phyloP scores from a whole-genome alignment of 768 basidiomycete genomes.

The Podaxis sp. region DNA sequence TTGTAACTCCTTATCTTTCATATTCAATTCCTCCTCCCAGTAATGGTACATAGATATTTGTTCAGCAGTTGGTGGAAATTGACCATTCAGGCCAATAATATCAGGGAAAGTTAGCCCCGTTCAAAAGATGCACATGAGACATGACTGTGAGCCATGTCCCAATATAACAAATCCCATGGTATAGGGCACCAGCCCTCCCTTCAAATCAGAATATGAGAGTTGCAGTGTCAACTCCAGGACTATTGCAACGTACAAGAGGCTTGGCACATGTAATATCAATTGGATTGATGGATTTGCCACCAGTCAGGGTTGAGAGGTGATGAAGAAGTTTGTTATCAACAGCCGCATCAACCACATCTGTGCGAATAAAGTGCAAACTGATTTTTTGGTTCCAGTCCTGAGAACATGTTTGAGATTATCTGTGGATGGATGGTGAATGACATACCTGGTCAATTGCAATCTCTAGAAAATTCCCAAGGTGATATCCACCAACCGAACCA shows the following conservation, averaged over 20 bases:
- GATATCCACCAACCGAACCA: not conserved
- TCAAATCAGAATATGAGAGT: not conserved
- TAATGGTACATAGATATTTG: not conserved
- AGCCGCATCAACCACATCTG: not conserved
- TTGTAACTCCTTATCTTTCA: too few species aligned
- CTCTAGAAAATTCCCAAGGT: not conserved
- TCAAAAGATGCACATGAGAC: not conserved
- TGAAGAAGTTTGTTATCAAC: not conserved
- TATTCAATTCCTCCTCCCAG: not conserved
- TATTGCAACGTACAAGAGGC: not conserved
- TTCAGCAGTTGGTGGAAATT: not conserved
- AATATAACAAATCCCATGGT: not conserved
- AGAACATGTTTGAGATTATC: not conserved
- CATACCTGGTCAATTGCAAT: not conserved
- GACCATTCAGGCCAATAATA: not conserved
- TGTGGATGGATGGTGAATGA: not conserved
- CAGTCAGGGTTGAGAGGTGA: not conserved
- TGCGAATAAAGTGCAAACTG: not conserved
- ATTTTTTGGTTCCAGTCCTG: not conserved
- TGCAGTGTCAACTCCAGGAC: not conserved
- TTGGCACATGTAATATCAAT: not conserved
- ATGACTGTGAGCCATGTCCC: not conserved
- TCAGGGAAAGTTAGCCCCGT: not conserved
- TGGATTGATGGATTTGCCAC: constrained; percentile 7
- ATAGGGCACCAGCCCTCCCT: not conserved